phyloP scores from a whole-genome alignment of 2,329 filamentous ascomycete species.

The Drechslerella dactyloides region DNA sequence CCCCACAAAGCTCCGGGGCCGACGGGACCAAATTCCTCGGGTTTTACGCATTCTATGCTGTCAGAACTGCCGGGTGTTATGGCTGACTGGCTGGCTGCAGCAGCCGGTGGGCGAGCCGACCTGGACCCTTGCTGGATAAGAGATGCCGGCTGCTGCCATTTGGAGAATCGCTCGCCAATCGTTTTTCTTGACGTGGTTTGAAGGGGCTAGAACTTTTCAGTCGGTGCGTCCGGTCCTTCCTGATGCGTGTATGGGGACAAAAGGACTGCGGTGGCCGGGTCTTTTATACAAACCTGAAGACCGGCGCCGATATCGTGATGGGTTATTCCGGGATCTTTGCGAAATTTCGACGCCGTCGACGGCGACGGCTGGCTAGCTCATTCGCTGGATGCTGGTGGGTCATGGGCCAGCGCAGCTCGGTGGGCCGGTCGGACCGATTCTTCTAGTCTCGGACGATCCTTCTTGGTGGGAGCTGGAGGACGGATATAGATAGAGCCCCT shows the following conservation, averaged over 20 bases:
- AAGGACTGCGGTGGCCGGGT: too few relatives aligned
- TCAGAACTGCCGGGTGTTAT: too few relatives aligned
- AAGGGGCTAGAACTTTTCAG: background rate
- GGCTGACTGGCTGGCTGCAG: too few relatives aligned
- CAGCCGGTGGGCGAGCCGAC: background rate
- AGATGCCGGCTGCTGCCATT: background rate
- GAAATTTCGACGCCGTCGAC: slow-evolving; percentile 19
- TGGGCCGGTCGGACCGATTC: too few relatives aligned
- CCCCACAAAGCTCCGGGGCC: too few relatives aligned
- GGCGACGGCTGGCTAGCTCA: background rate
- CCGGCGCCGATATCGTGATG: slow-evolving; percentile 1
- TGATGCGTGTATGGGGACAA: background rate
- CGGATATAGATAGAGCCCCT: too few relatives aligned
- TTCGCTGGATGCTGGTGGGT: background rate
- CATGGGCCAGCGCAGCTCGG: background rate
- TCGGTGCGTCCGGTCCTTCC: background rate
- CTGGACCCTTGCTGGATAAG: background rate
- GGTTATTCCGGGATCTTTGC: slow-evolving; percentile 49
- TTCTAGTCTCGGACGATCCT: too few relatives aligned
- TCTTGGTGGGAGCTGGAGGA: too few relatives aligned
- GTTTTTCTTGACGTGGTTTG: background rate
- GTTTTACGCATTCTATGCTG: too few relatives aligned
- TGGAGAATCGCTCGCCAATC: background rate
- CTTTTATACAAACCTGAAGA: background rate
- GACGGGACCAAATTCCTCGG: too few relatives aligned